Evolutionary conservation across 257 asterid genomes (phyloP).

Genomic region (Solanum ossicruentum): DNA sequence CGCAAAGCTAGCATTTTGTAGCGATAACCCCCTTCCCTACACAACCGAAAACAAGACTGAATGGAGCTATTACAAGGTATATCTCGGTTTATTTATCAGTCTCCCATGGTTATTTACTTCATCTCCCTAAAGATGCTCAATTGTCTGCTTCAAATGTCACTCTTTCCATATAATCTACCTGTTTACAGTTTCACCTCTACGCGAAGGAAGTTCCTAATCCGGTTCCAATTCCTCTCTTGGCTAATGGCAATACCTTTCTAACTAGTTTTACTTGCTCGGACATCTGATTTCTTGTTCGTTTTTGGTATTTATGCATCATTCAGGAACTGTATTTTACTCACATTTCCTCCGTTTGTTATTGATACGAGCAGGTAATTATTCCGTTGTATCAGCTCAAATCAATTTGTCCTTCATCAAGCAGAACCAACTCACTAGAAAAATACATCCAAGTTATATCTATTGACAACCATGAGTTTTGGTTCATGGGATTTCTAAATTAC

Average conservation of each 20-base stretch:
- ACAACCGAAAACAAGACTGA: conserved; percentile 54
- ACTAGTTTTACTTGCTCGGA: not conserved
- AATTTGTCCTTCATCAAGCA: conserved; percentile 66
- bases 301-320: not conserved
- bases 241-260: not conserved
- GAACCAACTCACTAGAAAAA: conserved; percentile 65
- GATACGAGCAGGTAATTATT: conserved; percentile 51
- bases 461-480: conserved; percentile 92
- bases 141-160: not conserved
- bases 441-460: conserved; percentile 77
- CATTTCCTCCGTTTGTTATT: not conserved
- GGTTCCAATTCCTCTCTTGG: not conserved
- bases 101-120: not conserved
- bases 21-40: conserved; percentile 82
- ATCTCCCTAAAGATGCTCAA: not conserved
- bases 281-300: not conserved
- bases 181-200: not conserved
- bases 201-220: not conserved
- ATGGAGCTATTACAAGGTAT: conserved; percentile 98
- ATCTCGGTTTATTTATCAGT: not conserved
- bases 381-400: conserved; percentile 82
- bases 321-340: not conserved
- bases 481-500: conserved; percentile 79
- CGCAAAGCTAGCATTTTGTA: conserved; percentile 80
- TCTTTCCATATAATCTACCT: not conserved